These are phyloP conservation scores for Penicillium antarcticum DNA, from an alignment of 495 filamentous ascomycete species.

Conservation along the genomic window DNA sequence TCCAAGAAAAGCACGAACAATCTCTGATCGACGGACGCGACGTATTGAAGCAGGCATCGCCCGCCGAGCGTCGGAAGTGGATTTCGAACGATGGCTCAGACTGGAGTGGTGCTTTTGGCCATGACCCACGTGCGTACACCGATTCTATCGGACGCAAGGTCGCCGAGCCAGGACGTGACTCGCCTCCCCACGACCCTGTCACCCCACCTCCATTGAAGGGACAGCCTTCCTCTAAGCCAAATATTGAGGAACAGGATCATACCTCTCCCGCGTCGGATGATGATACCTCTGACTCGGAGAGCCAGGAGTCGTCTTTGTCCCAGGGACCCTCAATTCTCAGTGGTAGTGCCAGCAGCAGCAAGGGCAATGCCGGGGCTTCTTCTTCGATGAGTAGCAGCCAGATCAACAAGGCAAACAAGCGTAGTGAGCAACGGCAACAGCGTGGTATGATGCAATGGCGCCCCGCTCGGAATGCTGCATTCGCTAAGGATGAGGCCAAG, in stretches of 20 bases:
- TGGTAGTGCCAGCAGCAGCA: constrained; percentile 1
- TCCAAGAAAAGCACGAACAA: constrained; percentile 73
- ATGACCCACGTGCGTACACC: constrained; percentile 56
- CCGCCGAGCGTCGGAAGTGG: constrained; percentile 74
- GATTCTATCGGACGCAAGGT: constrained; percentile 48
- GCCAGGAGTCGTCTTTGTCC: constrained; percentile 12
- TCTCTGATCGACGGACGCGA: constrained; percentile 75
- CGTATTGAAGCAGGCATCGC: constrained; percentile 65
- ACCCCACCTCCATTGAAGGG: constrained; percentile 43
- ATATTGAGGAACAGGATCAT: constrained; percentile 3
- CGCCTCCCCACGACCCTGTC: constrained; percentile 56
- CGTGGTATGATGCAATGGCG: constrained; percentile 55
- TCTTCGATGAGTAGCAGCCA: constrained; percentile 16
- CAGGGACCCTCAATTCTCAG: constrained; percentile 18
- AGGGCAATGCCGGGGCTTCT: neutral
- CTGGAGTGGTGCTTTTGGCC: constrained; percentile 83
- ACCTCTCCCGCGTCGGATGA: constrained; percentile 11
- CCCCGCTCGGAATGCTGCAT: constrained; percentile 49
- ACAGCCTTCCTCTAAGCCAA: constrained; percentile 16
- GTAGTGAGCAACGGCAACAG: constrained; percentile 49
- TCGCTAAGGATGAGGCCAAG: constrained; percentile 51
- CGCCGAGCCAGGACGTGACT: constrained; percentile 53
- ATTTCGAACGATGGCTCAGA: constrained; percentile 75
- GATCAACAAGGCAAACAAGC: constrained; percentile 36
- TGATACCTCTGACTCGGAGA: constrained; percentile 8